Conservation (phyloP, 2,329 filamentous ascomycete species). For the Botrytis galanthina region DNA sequence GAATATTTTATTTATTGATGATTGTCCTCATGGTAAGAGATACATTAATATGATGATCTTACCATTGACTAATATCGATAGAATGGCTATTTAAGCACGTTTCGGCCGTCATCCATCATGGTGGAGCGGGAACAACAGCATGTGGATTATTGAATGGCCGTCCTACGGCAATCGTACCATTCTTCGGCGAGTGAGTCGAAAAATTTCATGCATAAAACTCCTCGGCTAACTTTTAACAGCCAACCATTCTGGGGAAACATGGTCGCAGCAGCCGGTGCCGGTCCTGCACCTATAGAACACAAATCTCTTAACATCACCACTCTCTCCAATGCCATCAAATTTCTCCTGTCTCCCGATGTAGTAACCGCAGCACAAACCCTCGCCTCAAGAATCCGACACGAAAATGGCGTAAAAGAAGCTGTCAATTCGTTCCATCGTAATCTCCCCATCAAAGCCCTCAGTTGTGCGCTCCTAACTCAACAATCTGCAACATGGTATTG, state of each 20-base stretch:
- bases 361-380: constrained; percentile 56
- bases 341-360: constrained; percentile 61
- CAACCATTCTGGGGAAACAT: constrained; percentile 76
- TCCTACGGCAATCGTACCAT: constrained; percentile 65
- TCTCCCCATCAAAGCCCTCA: constrained; percentile 59
- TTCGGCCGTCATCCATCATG: constrained; percentile 31
- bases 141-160: constrained; percentile 68
- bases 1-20: constrained; percentile 68
- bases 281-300: constrained; percentile 66
- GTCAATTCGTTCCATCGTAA: constrained; percentile 51
- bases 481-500: constrained; percentile 49
- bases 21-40: constrained; percentile 59
- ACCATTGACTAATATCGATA: neutral
- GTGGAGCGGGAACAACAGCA: constrained; percentile 51
- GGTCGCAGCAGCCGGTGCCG: constrained; percentile 61
- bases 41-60: no score
- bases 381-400: constrained; percentile 56
- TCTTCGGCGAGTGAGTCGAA: constrained; percentile 60
- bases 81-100: constrained; percentile 71
- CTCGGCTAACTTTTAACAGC: constrained; percentile 8
- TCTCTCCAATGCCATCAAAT: constrained; percentile 65
- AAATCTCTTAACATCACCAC: constrained; percentile 63
- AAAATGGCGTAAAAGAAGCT: constrained; percentile 62
- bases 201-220: neutral
- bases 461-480: constrained; percentile 54